These are phyloP conservation scores for Rhizopogon salebrosus DNA, from an alignment of 768 basidiomycete genomes.

Conservation along the genomic window DNA sequence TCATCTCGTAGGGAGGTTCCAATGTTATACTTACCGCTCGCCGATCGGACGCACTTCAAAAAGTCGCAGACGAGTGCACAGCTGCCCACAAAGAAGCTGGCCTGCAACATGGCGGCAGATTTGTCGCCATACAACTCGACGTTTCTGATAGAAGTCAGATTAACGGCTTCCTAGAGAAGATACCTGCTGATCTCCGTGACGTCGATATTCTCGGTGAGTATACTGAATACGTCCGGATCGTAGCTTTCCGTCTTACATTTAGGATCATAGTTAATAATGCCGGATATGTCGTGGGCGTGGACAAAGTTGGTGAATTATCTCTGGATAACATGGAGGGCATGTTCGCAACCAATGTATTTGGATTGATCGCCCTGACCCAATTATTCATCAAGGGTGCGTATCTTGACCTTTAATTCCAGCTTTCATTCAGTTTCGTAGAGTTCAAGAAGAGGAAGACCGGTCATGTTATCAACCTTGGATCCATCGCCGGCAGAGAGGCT, in stretches of 20 bases:
- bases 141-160: conserved; percentile 74
- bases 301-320: conserved; percentile 78
- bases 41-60: conserved; percentile 63
- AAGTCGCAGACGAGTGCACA: conserved; percentile 62
- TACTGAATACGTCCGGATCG: not conserved
- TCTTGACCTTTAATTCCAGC: not conserved
- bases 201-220: conserved; percentile 79
- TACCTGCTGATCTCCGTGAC: conserved; percentile 63
- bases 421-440: conserved; percentile 36
- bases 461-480: conserved; percentile 94
- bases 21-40: conserved; percentile 86
- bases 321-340: conserved; percentile 78
- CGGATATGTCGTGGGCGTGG: conserved; percentile 85
- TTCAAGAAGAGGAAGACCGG: conserved; percentile 76
- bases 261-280: conserved; percentile 60
- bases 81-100: conserved; percentile 71
- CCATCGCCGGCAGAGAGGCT: conserved; percentile 82
- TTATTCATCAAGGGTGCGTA: conserved; percentile 51
- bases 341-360: conserved; percentile 80
- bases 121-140: conserved; percentile 70
- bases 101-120: conserved; percentile 70
- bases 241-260: not conserved
- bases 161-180: conserved; percentile 60
- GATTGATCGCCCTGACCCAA: conserved; percentile 81
- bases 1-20: conserved; percentile 60